A percentile compares a stretch with the other conserved stretches of the same genome.
These are phyloP conservation scores for Paecilomyces sp. DNA, from an alignment of 2,329 filamentous ascomycete species.

Conservation along the genomic window DNA sequence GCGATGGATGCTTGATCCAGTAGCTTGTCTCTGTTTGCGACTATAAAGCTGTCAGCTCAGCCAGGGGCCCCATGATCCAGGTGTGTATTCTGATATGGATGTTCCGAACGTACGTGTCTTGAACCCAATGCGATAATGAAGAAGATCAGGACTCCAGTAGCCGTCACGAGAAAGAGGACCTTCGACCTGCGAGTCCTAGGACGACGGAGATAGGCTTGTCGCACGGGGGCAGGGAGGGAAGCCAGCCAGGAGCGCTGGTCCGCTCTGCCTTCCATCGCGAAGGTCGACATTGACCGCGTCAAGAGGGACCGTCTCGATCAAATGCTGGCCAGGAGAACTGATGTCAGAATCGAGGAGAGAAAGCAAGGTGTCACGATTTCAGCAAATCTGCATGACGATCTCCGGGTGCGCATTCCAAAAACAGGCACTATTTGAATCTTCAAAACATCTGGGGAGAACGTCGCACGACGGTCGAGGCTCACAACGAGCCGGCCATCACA, in stretches of 20 bases:
- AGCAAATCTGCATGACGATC: not conserved
- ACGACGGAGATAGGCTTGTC: conserved; percentile 12
- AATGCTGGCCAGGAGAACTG: not conserved
- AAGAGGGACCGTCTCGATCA: not conserved
- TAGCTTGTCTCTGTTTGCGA: conserved; percentile 13
- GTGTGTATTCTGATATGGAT: not conserved
- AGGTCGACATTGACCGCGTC: not conserved
- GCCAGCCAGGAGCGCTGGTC: not conserved
- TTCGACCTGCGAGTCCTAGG: not conserved
- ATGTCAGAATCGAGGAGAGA: not conserved
- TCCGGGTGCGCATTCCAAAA: not conserved
- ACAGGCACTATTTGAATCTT: not conserved
- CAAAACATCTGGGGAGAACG: not conserved
- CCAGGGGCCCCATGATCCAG: not conserved
- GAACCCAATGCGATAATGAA: conserved; percentile 13
- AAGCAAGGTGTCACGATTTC: not conserved
- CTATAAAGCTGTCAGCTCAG: conserved; percentile 4
- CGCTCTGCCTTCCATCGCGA: not conserved
- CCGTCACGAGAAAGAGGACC: not conserved
- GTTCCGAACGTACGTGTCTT: conserved; percentile 10
- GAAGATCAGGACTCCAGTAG: conserved; percentile 17
- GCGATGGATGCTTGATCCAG: conserved; percentile 27
- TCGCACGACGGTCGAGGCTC: not conserved
- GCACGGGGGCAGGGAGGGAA: conserved; percentile 11
- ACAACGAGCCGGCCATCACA: not conserved